Base-by-base conservation (phyloP, 257 asterid genomes). In the Solanum habrochaites region DNA sequence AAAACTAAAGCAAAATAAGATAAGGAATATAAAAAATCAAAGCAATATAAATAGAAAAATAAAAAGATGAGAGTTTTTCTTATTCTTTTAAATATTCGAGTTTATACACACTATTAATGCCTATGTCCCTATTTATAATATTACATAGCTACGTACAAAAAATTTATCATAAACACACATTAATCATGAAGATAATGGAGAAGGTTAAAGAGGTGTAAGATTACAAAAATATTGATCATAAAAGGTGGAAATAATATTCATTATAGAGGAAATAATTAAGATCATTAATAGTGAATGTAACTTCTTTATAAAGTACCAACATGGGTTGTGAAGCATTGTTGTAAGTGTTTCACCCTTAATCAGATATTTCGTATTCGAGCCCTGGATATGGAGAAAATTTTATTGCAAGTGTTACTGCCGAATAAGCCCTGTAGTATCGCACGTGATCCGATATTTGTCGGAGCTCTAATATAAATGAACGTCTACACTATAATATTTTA, bases 361-460 rank as follows among this genome's bases (percentile, higher is more conserved):
- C 0, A 5, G 3, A 49, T 1, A 0, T 49, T 0, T 49, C 0
- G 0, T 0, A 1, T 49, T 15, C 0, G 8, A 49, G 0, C 6
- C 6, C 0, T 15, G 1, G 0, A 2, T 49, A 15, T 49, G 1
- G 0, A 49, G 6, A 37, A 49, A 49, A 47, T 49, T 8, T 15
- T 49, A 0, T 49, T 49, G 16, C 0, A 49, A 49, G 60, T 6
- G 8, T 0, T 20, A 49, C 0, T 7, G 0, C 0, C 8, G 1
- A 49, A 49, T 49, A 8, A 0, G 16, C 16, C 21, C 3, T 49
- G 15, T 0, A 5, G 0, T 49, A 37, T 6, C 1, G 0, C 39
- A 37, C 39, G 39, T 6, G 1, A 5, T 37, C 0, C 1, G 1
- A 37, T 37, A 0, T 37, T 37, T 5, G 1, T 37, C 7, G 7